phyloP scores from a whole-genome alignment of 2,329 filamentous ascomycete genomes.

The Colletotrichum sp. region DNA sequence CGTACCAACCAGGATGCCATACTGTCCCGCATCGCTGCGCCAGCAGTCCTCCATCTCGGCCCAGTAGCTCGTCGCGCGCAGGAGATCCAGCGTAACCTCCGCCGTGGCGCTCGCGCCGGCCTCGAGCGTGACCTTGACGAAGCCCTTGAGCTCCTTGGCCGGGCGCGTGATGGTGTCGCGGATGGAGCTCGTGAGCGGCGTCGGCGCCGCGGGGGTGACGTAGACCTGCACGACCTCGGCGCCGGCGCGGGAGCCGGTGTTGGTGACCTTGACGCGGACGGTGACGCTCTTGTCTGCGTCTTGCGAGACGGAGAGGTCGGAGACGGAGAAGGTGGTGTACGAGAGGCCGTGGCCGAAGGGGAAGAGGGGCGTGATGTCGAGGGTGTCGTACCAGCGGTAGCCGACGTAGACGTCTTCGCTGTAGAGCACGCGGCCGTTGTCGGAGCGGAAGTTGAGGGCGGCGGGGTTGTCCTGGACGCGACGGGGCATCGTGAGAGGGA shows the following conservation, averaged over 20 bases:
- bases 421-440: constrained; percentile 70
- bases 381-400: constrained; percentile 71
- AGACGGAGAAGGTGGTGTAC: constrained; percentile 67
- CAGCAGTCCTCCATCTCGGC: constrained; percentile 42
- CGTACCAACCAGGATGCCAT: constrained; percentile 40
- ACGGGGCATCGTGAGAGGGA: constrained; percentile 73
- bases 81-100: constrained; percentile 33
- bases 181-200: constrained; percentile 23
- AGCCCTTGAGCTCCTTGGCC: constrained; percentile 47
- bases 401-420: constrained; percentile 78
- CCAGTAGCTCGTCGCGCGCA: constrained; percentile 44
- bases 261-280: constrained; percentile 51
- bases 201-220: constrained; percentile 27
- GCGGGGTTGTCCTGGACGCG: constrained; percentile 71
- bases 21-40: constrained; percentile 43
- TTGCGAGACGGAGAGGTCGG: constrained; percentile 45
- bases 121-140: constrained; percentile 44
- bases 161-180: constrained; percentile 35
- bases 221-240: constrained; percentile 35
- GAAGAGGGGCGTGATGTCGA: constrained; percentile 56
- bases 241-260: constrained; percentile 29
- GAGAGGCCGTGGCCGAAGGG: constrained; percentile 73
- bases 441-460: constrained; percentile 69
- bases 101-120: constrained; percentile 36
- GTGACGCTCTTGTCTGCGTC: constrained; percentile 26